Evolutionary conservation across 345 rosid genomes (phyloP).

Genomic region (Erucastrum elatum): DNA sequence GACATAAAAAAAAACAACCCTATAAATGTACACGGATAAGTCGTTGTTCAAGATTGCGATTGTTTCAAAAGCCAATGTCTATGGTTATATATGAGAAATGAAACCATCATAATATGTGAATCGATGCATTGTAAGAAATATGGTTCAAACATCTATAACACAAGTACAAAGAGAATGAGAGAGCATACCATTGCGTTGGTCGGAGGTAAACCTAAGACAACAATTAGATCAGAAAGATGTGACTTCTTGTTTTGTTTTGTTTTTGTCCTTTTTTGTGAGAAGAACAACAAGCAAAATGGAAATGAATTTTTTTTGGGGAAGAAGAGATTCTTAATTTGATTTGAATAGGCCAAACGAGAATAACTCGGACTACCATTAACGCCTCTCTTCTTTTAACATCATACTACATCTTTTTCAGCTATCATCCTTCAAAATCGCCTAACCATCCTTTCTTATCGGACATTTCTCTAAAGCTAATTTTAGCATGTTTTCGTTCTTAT

Average conservation of each 20-base stretch:
- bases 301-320: constrained; percentile 25
- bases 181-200: constrained; percentile 35
- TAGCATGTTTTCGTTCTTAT: constrained; percentile 22
- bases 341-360: constrained; percentile 42
- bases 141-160: not conserved
- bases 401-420: constrained; percentile 21
- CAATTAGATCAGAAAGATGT: constrained; percentile 1
- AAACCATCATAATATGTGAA: not conserved
- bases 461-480: not conserved
- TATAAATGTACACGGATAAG: not conserved
- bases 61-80: not conserved
- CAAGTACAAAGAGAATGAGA: constrained; percentile 15
- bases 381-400: not conserved
- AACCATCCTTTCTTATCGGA: constrained; percentile 22
- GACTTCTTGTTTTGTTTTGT: not conserved
- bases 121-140: not conserved
- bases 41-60: not conserved
- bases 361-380: constrained; percentile 42
- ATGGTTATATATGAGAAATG: not conserved
- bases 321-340: constrained; percentile 54
- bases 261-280: constrained; percentile 30
- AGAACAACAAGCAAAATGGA: constrained; percentile 26
- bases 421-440: constrained; percentile 28
- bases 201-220: constrained; percentile 21
- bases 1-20: too few species aligned